Evolutionary conservation across 805 yeast genomes (phyloP), one percentile per base, ranked within the genome.

Genomic region (Candida oleophila): DNA sequence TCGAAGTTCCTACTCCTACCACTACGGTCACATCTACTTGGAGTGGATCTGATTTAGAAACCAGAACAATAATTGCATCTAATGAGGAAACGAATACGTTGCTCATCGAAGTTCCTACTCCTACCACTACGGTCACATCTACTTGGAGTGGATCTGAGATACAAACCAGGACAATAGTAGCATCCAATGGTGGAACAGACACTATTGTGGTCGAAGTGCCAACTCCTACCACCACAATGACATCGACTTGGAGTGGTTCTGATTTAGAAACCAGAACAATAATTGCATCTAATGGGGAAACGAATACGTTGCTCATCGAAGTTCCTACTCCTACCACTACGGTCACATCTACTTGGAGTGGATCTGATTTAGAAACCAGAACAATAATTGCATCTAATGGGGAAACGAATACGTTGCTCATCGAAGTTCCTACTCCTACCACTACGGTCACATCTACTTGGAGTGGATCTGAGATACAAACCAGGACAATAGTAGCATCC

Each of bases 301-400:
- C 51, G 5, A 51, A 41, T 11, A 44, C 47, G n/a, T 44, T 42
- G 4, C 45, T 42, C 20, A 40, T 57, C 12, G 51, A 52, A 20
- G 57, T 53, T 15, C 65, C 65, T 34, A 47, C 41, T 46, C 60
- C 57, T 16, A 7, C 44, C 7, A 22, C 47, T n/a, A 37, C 52
- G 8, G 57, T 57, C 3, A 58, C 58, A 3, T 49, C 48, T 18
- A 55, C 49, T 2, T 51, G 49, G 47, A 44, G 47, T n/a, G 52
- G 50, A 1, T n/a, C 47, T 3, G 15, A 9, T 22, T 38, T 50
- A 8, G 20, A 30, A 12, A 40, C 48, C 21, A 19, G 38, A 15
- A 36, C 46, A 2, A 18, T 15, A 7, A 22, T 46, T 4, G 51
- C 38, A 22, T 35, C 45, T 19, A 43, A 34, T 16, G 50, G 41